Conservation (phyloP, 192 early-diverging fungal species). For the Coemansia sp. region DNA sequence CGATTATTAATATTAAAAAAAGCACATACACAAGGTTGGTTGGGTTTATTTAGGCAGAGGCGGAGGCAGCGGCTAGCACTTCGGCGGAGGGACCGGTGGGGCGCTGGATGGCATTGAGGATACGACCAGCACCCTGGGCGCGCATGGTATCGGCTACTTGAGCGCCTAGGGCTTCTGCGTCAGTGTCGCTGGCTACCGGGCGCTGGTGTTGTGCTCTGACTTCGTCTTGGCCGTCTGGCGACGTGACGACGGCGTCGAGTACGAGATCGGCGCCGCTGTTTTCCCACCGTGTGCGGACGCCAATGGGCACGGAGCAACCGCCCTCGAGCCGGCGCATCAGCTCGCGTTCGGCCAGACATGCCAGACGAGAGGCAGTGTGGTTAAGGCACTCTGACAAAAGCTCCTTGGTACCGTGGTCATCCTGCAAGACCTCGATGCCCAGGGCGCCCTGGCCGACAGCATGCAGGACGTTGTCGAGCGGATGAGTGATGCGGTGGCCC, state of each 20-base stretch:
- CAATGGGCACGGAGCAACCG: slow-evolving; percentile 93
- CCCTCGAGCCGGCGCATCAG: slow-evolving; percentile 90
- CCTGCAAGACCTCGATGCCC: slow-evolving; percentile 73
- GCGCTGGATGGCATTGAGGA: slow-evolving; percentile 53
- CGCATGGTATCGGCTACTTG: slow-evolving; percentile 49
- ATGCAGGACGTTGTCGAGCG: slow-evolving; percentile 66
- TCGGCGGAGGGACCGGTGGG: neutral
- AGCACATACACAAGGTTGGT: neutral
- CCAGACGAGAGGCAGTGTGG: slow-evolving; percentile 59
- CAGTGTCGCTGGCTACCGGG: neutral
- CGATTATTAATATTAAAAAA: too few species aligned
- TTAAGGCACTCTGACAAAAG: slow-evolving; percentile 61
- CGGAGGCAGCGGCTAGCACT: too few species aligned
- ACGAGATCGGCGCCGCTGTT: slow-evolving; percentile 17
- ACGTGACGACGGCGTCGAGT: slow-evolving; percentile 67
- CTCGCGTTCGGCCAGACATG: slow-evolving; percentile 76
- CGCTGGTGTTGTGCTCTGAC: slow-evolving; percentile 49
- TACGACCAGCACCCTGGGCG: slow-evolving; percentile 51
- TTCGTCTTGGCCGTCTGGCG: slow-evolving; percentile 69
- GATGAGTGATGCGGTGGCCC: slow-evolving; percentile 67
- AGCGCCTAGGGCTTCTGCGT: slow-evolving; percentile 39
- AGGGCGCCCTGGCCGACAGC: slow-evolving; percentile 94
- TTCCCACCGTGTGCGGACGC: slow-evolving; percentile 65
- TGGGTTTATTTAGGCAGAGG: too few species aligned
- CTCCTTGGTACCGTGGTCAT: slow-evolving; percentile 53